phyloP scores from a whole-genome alignment of 805 yeast species.

The Cyberlindnera mycetangii region DNA sequence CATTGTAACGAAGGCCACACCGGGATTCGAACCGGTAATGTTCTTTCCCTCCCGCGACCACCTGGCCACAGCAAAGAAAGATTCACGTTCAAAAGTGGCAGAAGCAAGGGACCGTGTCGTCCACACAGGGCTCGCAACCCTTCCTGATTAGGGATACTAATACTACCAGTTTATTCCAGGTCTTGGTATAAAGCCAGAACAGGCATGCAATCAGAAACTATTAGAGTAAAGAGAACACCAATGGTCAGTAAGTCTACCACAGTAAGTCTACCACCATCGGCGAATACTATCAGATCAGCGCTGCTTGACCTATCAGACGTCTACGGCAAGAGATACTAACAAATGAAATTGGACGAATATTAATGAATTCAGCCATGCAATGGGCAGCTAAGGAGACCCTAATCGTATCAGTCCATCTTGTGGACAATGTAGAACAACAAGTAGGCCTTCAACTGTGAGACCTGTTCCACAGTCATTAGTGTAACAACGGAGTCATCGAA shows the following conservation, averaged over 20 bases:
- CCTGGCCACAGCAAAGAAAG: conserved; percentile 20
- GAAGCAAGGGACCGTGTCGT: background rate
- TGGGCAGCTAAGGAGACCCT: background rate
- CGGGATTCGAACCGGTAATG: conserved; percentile 19
- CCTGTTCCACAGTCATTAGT: conserved; percentile 59
- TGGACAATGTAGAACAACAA: conserved; percentile 62
- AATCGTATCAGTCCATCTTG: conserved; percentile 10
- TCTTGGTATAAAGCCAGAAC: too few relatives aligned
- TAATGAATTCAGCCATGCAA: background rate
- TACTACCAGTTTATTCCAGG: too few relatives aligned
- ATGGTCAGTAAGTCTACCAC: too few relatives aligned
- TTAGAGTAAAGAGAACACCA: too few relatives aligned
- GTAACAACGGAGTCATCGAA: conserved; percentile 89
- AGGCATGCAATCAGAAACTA: too few relatives aligned
- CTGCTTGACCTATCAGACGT: too few relatives aligned
- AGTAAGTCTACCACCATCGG: too few relatives aligned
- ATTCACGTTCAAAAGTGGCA: conserved; percentile 15
- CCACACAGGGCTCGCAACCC: conserved; percentile 8
- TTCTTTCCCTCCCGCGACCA: conserved; percentile 16
- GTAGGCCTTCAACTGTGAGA: conserved; percentile 73
- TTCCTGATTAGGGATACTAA: background rate
- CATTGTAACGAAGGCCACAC: conserved; percentile 19
- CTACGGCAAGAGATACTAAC: too few relatives aligned
- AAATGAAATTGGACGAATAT: background rate
- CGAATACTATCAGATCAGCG: too few relatives aligned